Conservation (phyloP, 495 filamentous ascomycete genomes). For the Astrothelium subdiscretum region DNA sequence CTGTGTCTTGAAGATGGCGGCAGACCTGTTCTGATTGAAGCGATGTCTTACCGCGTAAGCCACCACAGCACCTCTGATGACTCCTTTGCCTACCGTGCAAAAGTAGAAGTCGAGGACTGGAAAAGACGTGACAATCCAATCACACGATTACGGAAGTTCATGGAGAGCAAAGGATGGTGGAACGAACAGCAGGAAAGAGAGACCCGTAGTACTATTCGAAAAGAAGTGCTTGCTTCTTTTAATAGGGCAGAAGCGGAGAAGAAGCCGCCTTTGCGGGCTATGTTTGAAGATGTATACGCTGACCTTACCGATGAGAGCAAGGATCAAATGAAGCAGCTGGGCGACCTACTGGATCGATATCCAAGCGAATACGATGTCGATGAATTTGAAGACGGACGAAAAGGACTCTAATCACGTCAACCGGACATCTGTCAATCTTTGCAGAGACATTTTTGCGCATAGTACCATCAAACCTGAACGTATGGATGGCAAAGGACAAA, state of each 20-base stretch:
- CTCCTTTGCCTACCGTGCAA: conserved; percentile 88
- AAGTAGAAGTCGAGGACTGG: conserved; percentile 95
- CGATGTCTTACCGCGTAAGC: conserved; percentile 93
- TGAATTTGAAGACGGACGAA: conserved; percentile 63
- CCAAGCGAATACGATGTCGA: conserved; percentile 85
- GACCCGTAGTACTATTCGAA: conserved; percentile 50
- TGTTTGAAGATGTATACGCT: conserved; percentile 85
- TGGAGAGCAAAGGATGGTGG: conserved; percentile 72
- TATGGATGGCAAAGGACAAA: too few species aligned
- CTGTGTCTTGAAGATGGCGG: conserved; percentile 69
- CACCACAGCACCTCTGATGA: conserved; percentile 99
- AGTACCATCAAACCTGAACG: too few species aligned
- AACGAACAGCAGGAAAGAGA: conserved; percentile 73
- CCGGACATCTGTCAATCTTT: background rate
- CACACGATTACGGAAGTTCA: conserved; percentile 79
- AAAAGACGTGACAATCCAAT: conserved; percentile 93
- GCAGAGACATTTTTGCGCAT: background rate
- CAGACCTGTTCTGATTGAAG: conserved; percentile 77
- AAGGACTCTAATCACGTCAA: conserved; percentile 36
- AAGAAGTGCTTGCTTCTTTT: conserved; percentile 70
- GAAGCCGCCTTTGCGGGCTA: conserved; percentile 63
- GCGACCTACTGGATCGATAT: conserved; percentile 66
- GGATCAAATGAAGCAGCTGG: conserved; percentile 70
- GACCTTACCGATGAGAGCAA: conserved; percentile 69
- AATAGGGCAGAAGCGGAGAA: conserved; percentile 78